Evolutionary conservation across 139 green algal genomes (phyloP), one percentile per base, ranked within the genome.

Genomic region (Gonium pectorale): DNA sequence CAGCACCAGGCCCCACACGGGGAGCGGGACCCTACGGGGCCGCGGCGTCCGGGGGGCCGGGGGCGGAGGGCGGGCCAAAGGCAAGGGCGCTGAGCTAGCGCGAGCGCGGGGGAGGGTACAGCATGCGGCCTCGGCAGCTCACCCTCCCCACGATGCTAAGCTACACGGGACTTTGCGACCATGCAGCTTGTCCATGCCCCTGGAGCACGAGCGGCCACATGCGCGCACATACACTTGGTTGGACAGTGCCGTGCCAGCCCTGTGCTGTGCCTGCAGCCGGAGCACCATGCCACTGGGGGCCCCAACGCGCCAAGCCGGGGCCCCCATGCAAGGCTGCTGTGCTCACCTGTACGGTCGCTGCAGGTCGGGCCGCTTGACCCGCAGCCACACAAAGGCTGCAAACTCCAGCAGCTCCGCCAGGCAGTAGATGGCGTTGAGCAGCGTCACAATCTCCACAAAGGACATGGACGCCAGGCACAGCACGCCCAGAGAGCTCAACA

Each of bases 371-470:
- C 78, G 64, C 56, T 85, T 93, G 75, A 97, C 85, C 24, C 97
- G 90, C 81, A 99, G 89, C 90, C 87, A 92, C 31, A 99, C 78
- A 72, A 98, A 99, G 13, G 97, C 97, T 33, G 89, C 90, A 91
- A 99, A 99, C 95, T 99, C 96, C 67, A 99, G 91, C 77, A 99
- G 90, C 91, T 98, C 93, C 21, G 94, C 96, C 62, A 99, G 80
- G 92, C 96, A 99, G 90, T 99, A 99, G 60, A 98, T 90, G 52
- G 95, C 93, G 92, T 99, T 99, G 27, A 99, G 92, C 79, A 99
- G 89, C 87, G 97, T 91, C 70, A 99, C 94, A 68, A 98, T 98
- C 68, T 95, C 70, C 77, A 96, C 52, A 77, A 98, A 98, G 78
- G 78, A 79, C 75, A 95, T 90, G 64, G 31, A 81, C 1, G 92